Conservation (phyloP, 2,329 filamentous ascomycete species). For the Fusarium pseudonygamai region DNA sequence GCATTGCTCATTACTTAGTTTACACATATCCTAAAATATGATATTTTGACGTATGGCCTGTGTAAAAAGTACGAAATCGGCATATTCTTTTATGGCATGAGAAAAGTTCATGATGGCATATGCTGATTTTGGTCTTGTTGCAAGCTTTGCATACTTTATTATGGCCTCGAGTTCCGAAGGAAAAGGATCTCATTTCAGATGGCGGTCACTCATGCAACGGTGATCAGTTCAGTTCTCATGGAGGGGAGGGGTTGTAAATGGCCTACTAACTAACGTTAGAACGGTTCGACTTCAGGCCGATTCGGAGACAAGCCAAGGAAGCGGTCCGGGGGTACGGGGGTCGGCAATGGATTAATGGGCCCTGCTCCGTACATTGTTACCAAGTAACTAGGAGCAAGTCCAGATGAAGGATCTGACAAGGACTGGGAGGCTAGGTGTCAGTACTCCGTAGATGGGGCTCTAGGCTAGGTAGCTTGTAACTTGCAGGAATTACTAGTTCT, state of each 20-base stretch:
- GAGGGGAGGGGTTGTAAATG: slow-evolving; percentile 3
- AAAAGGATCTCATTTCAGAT: slow-evolving; percentile 3
- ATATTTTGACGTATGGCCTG: not conserved
- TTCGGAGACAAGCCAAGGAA: slow-evolving; percentile 26
- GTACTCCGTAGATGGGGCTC: not conserved
- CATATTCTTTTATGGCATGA: not conserved
- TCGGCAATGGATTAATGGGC: slow-evolving; percentile 5
- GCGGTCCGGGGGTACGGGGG: slow-evolving; percentile 21
- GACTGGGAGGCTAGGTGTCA: not conserved
- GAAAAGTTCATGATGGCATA: not conserved
- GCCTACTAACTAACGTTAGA: not conserved
- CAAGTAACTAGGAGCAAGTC: not conserved
- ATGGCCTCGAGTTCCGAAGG: not conserved
- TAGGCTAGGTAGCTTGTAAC: not conserved
- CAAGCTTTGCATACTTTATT: not conserved
- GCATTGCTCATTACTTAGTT: slow-evolving; percentile 4
- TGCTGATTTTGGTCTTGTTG: not conserved
- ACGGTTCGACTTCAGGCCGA: slow-evolving; percentile 19
- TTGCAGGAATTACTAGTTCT: slow-evolving; percentile 3
- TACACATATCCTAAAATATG: not conserved
- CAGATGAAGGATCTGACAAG: not conserved
- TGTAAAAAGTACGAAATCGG: not conserved
- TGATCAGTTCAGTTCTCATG: not conserved
- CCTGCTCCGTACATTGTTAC: not conserved
- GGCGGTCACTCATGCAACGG: slow-evolving; percentile 31